Base-by-base conservation (phyloP, 2,329 filamentous ascomycete species). In the Arthroderma sp. region DNA sequence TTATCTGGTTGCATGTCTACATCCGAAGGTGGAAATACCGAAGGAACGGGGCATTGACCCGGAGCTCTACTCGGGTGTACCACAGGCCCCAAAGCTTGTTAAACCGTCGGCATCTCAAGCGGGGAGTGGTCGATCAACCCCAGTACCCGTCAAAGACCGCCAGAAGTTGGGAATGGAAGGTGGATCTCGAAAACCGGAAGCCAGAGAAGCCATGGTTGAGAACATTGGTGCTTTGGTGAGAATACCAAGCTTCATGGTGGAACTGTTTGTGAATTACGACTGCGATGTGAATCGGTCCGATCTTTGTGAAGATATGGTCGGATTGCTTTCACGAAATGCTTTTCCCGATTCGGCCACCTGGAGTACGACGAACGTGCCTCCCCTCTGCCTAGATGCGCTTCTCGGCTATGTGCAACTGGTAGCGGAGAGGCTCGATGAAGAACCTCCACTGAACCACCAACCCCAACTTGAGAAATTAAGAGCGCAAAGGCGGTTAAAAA, bases 351-450 rank as follows among this genome's bases (percentile, higher is more conserved):
- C 91, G 6, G 91, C 89, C 4, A 95, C 88, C 4, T 98, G 91
- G 91, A 98, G 93, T 62, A 98, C 91, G 7, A 95, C 89, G 4
- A 98, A 94, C 59, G 93, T 98, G 1, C 91, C 91, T 10, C 91
- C 91, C 0, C 69, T 98, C 2, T 98, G 91, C 56, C 71, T 98
- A 22, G 91, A 98, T 65, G 87, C 91, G 6, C 70, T 98, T 7
- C 71, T 98, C 27, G 82, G 86, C 10, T 96, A 88, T 56, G 78
- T 98, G 31, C 88, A 95, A 58, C 94, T 86, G 52, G 82, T 98
- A 52, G 83, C 86, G 1, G 87, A 94, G 59, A 77, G 91, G 45
- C 67, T 96, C 11, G 77, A 93, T 42, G 77, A 91, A 43, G 69
- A 77, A 28, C 78, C 84, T 0, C 61, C 67, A 2, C 68, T 66